phyloP scores from a whole-genome alignment of 2,329 filamentous ascomycete species.

The Phaeosphaeriaceae sp. region DNA sequence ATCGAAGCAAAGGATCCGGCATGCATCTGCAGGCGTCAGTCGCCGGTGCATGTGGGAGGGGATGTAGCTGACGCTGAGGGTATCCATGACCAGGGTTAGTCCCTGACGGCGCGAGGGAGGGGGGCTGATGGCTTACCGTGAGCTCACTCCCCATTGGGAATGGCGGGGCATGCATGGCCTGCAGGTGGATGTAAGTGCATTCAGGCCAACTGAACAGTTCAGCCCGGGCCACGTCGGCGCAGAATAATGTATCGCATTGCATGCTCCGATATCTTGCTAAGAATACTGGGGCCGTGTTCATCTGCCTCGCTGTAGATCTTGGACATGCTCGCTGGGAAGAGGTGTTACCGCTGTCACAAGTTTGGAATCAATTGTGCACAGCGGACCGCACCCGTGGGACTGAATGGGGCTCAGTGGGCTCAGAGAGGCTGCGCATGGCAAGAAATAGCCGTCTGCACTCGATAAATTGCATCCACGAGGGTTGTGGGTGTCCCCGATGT shows the following conservation, averaged over 20 bases:
- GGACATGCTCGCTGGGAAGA: neutral
- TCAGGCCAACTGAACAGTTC: constrained; percentile 16
- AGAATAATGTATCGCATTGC: constrained; percentile 1
- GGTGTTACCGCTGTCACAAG: constrained; percentile 3
- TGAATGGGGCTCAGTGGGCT: constrained; percentile 22
- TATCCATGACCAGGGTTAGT: constrained; percentile 31
- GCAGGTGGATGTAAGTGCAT: constrained; percentile 33
- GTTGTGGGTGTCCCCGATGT: constrained; percentile 13
- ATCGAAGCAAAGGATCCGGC: constrained; percentile 30
- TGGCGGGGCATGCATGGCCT: constrained; percentile 29
- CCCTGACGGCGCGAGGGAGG: constrained; percentile 17
- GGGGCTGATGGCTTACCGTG: constrained; percentile 47
- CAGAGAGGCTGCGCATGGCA: constrained; percentile 23
- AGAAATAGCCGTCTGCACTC: constrained; percentile 26
- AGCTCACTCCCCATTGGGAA: constrained; percentile 27
- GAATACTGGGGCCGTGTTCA: neutral
- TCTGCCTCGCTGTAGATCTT: constrained; percentile 1
- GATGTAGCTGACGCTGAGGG: constrained; percentile 39
- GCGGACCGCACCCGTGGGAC: constrained; percentile 14
- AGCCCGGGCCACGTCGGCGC: constrained; percentile 23
- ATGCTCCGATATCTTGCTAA: neutral
- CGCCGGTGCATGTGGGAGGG: constrained; percentile 32
- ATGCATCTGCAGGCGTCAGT: constrained; percentile 30
- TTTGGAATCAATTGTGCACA: neutral
- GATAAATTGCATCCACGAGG: constrained; percentile 32